These are phyloP conservation scores for Chenopodium album DNA, from an alignment of 148 eudicot genomes.

Conservation along the genomic window DNA sequence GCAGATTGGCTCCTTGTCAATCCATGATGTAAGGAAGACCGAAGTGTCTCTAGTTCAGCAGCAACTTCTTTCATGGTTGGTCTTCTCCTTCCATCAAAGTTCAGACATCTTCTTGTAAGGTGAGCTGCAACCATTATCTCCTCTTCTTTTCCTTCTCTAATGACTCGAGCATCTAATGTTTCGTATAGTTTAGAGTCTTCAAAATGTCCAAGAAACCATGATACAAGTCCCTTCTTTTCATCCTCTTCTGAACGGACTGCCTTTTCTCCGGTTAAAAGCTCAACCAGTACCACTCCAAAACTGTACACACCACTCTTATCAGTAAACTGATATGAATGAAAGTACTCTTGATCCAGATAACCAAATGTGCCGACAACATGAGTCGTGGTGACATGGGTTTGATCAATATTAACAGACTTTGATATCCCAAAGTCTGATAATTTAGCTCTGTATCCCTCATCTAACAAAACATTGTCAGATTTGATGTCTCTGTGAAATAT, in stretches of 20 bases:
- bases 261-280: background rate
- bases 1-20: background rate
- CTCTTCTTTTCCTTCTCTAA: constrained; percentile 1
- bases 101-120: background rate
- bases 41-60: background rate
- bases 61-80: constrained; percentile 6
- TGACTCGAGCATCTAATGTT: background rate
- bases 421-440: constrained; percentile 7
- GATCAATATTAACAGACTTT: background rate
- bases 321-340: background rate
- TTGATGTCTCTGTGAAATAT: background rate
- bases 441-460: background rate
- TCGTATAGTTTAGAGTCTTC: background rate
- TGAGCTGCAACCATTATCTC: background rate
- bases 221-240: background rate
- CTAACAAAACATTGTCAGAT: background rate
- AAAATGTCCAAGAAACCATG: constrained; percentile 2
- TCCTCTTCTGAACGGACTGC: background rate
- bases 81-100: constrained; percentile 8
- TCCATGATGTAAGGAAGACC: background rate
- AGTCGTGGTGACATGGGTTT: background rate
- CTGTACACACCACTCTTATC: constrained; percentile 4
- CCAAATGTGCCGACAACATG: constrained; percentile 4
- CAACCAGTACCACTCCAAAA: background rate
- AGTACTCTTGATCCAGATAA: constrained; percentile 5